These are phyloP conservation scores for Epichloe gansuensis DNA, from an alignment of 2,329 filamentous ascomycete species.

Conservation along the genomic window DNA sequence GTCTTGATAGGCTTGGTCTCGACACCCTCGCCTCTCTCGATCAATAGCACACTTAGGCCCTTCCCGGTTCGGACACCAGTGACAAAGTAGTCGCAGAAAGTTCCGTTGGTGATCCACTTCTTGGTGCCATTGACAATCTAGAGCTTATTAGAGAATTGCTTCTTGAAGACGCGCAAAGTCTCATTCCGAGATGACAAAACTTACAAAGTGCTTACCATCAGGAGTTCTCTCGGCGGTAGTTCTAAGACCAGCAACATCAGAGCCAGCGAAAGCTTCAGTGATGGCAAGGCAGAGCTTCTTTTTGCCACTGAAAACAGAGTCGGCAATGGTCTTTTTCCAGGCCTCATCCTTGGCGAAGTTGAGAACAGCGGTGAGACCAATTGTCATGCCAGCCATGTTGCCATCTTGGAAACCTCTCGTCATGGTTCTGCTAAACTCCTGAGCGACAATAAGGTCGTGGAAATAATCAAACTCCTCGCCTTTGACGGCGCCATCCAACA, in stretches of 20 bases:
- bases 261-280: slow-evolving; percentile 75
- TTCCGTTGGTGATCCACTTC: slow-evolving; percentile 80
- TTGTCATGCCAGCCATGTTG: slow-evolving; percentile 78
- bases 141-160: neutral
- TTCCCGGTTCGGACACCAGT: slow-evolving; percentile 68
- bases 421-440: slow-evolving; percentile 60
- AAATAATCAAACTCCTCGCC: slow-evolving; percentile 80
- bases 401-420: slow-evolving; percentile 76
- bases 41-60: slow-evolving; percentile 64
- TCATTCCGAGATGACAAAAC: slow-evolving; percentile 16
- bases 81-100: slow-evolving; percentile 74
- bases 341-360: slow-evolving; percentile 60
- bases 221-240: slow-evolving; percentile 67
- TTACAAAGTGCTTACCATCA: slow-evolving; percentile 59
- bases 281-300: slow-evolving; percentile 86
- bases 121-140: slow-evolving; percentile 57
- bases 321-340: slow-evolving; percentile 52
- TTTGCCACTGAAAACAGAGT: slow-evolving; percentile 63
- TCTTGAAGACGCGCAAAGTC: neutral
- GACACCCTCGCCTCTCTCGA: slow-evolving; percentile 60
- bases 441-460: slow-evolving; percentile 63
- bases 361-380: slow-evolving; percentile 65
- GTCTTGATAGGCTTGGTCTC: slow-evolving; percentile 72
- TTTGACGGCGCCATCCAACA: slow-evolving; percentile 57
- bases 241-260: slow-evolving; percentile 64